Evolutionary conservation across 345 rosid species (phyloP).

Genomic region (Bretschneidera sinensis): DNA sequence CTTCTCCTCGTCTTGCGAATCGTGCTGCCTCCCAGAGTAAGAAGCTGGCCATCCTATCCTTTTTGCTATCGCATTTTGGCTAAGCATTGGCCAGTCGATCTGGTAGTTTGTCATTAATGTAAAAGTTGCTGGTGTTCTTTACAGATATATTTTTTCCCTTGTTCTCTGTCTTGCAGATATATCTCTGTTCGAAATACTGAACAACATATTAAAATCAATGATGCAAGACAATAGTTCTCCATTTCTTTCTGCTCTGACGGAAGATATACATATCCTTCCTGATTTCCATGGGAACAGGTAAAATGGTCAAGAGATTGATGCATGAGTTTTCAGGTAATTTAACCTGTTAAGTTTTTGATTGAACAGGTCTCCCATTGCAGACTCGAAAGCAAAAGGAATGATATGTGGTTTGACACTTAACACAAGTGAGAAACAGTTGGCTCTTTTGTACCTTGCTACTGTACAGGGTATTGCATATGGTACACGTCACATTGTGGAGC

Average conservation of each 20-base stretch:
- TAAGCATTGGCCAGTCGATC: background rate
- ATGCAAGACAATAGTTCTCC: slow-evolving; percentile 51
- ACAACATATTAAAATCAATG: slow-evolving; percentile 53
- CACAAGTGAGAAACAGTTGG: slow-evolving; percentile 76
- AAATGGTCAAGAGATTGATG: slow-evolving; percentile 1
- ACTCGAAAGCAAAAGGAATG: slow-evolving; percentile 82
- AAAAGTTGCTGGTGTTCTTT: background rate
- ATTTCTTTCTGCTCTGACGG: slow-evolving; percentile 79
- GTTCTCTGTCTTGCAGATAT: slow-evolving; percentile 44
- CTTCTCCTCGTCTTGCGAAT: slow-evolving; percentile 84
- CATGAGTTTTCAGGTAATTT: slow-evolving; percentile 1
- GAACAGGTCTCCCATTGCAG: slow-evolving; percentile 87
- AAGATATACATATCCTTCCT: slow-evolving; percentile 72
- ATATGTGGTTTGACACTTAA: slow-evolving; percentile 82
- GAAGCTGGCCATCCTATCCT: slow-evolving; percentile 7
- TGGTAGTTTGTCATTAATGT: background rate
- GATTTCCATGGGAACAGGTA: slow-evolving; percentile 97
- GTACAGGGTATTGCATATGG: slow-evolving; percentile 88
- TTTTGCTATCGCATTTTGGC: background rate
- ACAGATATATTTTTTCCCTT: background rate
- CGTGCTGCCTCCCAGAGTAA: slow-evolving; percentile 87
- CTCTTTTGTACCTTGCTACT: slow-evolving; percentile 79
- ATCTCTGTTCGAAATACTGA: slow-evolving; percentile 72
- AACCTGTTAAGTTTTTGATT: slow-evolving; percentile 16
- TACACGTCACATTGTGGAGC: slow-evolving; percentile 89